phyloP scores from a whole-genome alignment of 192 early-diverging fungal genomes.

The Haplosporangium gracile region DNA sequence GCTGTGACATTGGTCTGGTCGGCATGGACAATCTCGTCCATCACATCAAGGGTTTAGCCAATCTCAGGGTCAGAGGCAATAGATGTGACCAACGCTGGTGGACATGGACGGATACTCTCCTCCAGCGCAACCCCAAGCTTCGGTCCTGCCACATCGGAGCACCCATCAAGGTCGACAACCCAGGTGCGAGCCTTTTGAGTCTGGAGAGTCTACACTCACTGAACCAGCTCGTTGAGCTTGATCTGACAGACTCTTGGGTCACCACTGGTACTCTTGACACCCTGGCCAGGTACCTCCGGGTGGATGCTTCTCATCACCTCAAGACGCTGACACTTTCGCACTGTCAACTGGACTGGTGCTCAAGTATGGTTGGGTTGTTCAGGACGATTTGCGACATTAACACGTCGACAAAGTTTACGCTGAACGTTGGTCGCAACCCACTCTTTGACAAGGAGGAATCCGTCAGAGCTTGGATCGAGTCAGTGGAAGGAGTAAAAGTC shows the following conservation, averaged over 20 bases:
- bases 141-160: conserved; percentile 24
- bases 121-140: conserved; percentile 12
- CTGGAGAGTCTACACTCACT: conserved; percentile 18
- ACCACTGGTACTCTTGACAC: background rate
- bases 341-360: conserved; percentile 27
- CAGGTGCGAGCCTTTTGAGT: conserved; percentile 11
- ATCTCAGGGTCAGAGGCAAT: conserved; percentile 29
- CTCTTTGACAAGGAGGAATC: conserved; percentile 32
- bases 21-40: conserved; percentile 32
- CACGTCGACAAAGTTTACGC: conserved; percentile 33
- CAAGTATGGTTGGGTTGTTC: conserved; percentile 15
- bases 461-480: conserved; percentile 22
- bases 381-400: conserved; percentile 33
- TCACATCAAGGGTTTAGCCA: background rate
- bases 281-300: background rate
- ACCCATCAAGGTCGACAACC: background rate
- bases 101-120: conserved; percentile 38
- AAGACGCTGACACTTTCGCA: conserved; percentile 18
- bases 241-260: conserved; percentile 21
- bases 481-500: background rate
- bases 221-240: conserved; percentile 13
- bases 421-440: conserved; percentile 30
- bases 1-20: conserved; percentile 37
- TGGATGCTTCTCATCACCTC: background rate
- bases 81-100: conserved; percentile 33